Percentiles rank a stretch among this genome's conserved stretches.
Conservation (phyloP, 2,329 filamentous ascomycete genomes). For the Alternaria angustiovoidea region DNA sequence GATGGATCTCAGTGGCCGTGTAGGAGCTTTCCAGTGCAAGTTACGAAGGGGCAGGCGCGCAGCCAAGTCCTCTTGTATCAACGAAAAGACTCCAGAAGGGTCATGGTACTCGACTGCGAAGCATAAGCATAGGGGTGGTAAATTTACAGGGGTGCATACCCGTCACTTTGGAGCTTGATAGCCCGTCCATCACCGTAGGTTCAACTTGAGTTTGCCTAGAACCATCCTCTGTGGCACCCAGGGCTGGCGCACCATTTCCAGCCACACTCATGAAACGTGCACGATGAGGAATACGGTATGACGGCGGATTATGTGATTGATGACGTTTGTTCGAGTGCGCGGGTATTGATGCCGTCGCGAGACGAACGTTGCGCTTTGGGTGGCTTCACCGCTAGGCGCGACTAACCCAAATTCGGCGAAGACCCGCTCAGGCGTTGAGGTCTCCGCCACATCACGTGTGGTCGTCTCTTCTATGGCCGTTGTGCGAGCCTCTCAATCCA, state of each 20-base stretch:
- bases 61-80: constrained; percentile 79
- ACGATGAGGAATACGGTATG: constrained; percentile 14
- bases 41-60: constrained; percentile 85
- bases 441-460: constrained; percentile 18
- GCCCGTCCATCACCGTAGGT: constrained; percentile 51
- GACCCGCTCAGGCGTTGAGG: constrained; percentile 10
- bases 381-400: constrained; percentile 20
- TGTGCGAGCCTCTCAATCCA: neutral
- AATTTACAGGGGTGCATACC: constrained; percentile 44
- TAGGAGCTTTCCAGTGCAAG: constrained; percentile 96
- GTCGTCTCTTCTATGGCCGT: neutral
- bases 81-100: constrained; percentile 85
- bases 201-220: constrained; percentile 38
- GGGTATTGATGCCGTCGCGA: constrained; percentile 26
- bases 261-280: constrained; percentile 45
- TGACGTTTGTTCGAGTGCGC: constrained; percentile 33
- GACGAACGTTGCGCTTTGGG: constrained; percentile 33
- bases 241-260: constrained; percentile 50
- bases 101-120: constrained; percentile 90
- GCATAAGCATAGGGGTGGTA: constrained; percentile 29
- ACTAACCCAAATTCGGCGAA: constrained; percentile 16
- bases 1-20: constrained; percentile 90
- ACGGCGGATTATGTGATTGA: constrained; percentile 10
- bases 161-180: constrained; percentile 61
- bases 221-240: constrained; percentile 49